A percentile compares a stretch with the other conserved stretches of the same genome.
phyloP scores from a whole-genome alignment of 2,329 filamentous ascomycete species.

The Xylaria sp. region DNA sequence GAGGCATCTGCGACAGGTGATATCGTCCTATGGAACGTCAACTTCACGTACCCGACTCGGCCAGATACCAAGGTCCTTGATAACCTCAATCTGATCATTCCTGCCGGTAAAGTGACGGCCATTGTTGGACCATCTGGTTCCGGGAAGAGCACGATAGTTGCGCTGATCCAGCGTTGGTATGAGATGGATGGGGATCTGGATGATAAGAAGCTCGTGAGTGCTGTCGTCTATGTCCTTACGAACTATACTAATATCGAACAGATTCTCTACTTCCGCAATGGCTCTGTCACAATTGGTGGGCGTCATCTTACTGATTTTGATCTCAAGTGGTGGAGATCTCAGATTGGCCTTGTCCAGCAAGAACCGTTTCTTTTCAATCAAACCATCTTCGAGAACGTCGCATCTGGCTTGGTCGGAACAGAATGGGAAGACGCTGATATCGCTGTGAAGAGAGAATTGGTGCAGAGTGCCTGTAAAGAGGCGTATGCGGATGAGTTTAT shows the following conservation, averaged over 20 bases:
- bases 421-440: conserved; percentile 47
- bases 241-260: conserved; percentile 8
- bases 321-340: conserved; percentile 56
- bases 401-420: conserved; percentile 50
- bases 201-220: conserved; percentile 32
- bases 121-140: conserved; percentile 69
- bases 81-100: conserved; percentile 51
- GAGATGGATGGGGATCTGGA: conserved; percentile 44
- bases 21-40: conserved; percentile 58
- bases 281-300: conserved; percentile 48
- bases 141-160: conserved; percentile 70
- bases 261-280: conserved; percentile 36
- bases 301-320: conserved; percentile 53
- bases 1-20: conserved; percentile 45
- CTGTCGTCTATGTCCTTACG: not conserved
- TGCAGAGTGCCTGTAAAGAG: conserved; percentile 50
- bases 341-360: conserved; percentile 62
- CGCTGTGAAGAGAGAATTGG: conserved; percentile 41
- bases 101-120: conserved; percentile 63
- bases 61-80: conserved; percentile 60
- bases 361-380: conserved; percentile 64
- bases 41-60: conserved; percentile 65
- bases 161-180: conserved; percentile 67
- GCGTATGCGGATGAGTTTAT: conserved; percentile 57
- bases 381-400: conserved; percentile 58